phyloP scores from a whole-genome alignment of 2,329 filamentous ascomycete genomes.

The Pseudogymnoascus sp. region DNA sequence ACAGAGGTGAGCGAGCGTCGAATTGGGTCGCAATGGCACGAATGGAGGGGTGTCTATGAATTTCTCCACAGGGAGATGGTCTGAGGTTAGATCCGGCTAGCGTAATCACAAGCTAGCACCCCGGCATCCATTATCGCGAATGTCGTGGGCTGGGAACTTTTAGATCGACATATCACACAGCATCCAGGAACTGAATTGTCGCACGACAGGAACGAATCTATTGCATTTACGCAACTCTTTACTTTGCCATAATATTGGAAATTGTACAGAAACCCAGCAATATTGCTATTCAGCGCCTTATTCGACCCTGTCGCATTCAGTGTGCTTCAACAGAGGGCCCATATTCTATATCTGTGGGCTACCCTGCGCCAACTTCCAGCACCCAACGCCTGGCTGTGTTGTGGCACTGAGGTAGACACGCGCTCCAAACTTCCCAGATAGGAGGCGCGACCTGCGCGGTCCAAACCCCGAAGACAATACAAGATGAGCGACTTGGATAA shows the following conservation, averaged over 20 bases:
- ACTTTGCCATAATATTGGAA: not conserved
- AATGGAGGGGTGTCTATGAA: conserved; percentile 1
- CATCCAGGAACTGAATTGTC: not conserved
- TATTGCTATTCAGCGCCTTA: not conserved
- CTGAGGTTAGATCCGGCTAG: conserved; percentile 1
- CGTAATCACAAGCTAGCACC: not conserved
- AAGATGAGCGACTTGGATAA: conserved; percentile 89
- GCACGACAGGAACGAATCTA: conserved; percentile 2
- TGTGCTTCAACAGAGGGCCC: not conserved
- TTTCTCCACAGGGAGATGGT: conserved; percentile 4
- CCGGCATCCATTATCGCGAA: conserved; percentile 6
- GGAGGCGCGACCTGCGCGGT: conserved; percentile 13
- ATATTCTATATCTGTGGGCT: not conserved
- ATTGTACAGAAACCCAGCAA: not conserved
- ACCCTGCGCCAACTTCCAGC: not conserved
- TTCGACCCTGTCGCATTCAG: not conserved
- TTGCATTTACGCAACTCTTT: not conserved
- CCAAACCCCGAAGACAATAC: conserved; percentile 12
- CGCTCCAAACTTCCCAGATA: not conserved
- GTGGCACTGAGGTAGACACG: not conserved
- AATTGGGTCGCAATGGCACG: not conserved
- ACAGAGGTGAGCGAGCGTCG: not conserved
- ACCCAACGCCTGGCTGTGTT: not conserved
- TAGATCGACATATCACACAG: conserved; percentile 4
- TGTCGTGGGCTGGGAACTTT: conserved; percentile 8